Evolutionary conservation across 2,329 filamentous ascomycete genomes (phyloP).

Genomic region (Xylariaceae sp.): DNA sequence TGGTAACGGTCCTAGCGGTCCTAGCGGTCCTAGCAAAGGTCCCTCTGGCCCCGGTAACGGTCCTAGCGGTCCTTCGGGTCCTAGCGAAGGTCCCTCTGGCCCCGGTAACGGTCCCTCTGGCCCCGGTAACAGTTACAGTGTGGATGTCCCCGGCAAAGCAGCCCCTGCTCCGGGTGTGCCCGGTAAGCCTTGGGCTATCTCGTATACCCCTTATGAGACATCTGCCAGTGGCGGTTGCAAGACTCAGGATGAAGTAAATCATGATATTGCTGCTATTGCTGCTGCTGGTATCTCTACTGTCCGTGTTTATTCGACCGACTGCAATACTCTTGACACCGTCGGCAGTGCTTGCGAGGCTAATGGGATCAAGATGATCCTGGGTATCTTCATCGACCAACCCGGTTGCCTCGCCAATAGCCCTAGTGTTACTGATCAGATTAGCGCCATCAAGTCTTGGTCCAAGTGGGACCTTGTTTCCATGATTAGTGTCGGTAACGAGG

Average conservation of each 20-base stretch:
- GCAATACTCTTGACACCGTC: constrained; percentile 70
- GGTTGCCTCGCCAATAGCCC: constrained; percentile 52
- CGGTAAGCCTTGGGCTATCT: constrained; percentile 63
- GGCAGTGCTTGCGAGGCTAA: constrained; percentile 60
- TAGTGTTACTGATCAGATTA: constrained; percentile 66
- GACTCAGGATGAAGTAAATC: constrained; percentile 48
- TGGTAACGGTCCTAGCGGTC: too few relatives aligned
- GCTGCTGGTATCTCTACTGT: constrained; percentile 61
- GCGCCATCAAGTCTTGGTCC: constrained; percentile 64
- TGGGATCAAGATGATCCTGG: constrained; percentile 75
- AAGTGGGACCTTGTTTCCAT: constrained; percentile 73
- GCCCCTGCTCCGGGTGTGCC: constrained; percentile 33
- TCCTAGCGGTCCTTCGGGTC: too few relatives aligned
- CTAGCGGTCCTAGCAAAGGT: too few relatives aligned
- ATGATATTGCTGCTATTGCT: constrained; percentile 59
- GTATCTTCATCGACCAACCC: constrained; percentile 72
- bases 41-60: too few relatives aligned
- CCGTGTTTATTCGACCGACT: constrained; percentile 91
- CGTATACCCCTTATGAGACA: constrained; percentile 69
- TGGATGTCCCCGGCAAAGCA: too few relatives aligned
- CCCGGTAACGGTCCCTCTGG: too few relatives aligned
- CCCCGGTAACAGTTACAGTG: too few relatives aligned
- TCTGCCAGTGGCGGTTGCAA: constrained; percentile 57
- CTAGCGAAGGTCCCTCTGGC: too few relatives aligned
- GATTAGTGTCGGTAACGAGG: constrained; percentile 87